Conservation (phyloP, 768 basidiomycete genomes). For the Suillus spraguei region DNA sequence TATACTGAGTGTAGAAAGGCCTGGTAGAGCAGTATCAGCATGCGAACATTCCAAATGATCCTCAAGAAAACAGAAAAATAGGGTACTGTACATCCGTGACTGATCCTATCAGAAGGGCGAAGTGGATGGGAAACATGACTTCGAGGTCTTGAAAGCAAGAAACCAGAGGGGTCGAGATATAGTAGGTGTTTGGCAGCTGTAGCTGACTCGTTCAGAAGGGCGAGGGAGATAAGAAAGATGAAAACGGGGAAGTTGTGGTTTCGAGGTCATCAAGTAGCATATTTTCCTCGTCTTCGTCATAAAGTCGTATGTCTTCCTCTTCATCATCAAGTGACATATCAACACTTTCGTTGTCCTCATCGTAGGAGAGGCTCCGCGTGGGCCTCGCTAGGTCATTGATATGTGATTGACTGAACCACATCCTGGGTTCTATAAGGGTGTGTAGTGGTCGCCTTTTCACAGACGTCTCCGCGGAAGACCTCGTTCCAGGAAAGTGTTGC, state of each 20-base stretch:
- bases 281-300: neutral
- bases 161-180: neutral
- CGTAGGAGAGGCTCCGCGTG: neutral
- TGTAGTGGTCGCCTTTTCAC: neutral
- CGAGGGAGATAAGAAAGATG: neutral
- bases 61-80: slow-evolving; percentile 2
- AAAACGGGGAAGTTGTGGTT: neutral
- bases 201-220: neutral
- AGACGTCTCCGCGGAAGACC: neutral
- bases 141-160: slow-evolving; percentile 2
- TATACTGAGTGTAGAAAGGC: neutral
- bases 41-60: neutral
- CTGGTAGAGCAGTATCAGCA: neutral
- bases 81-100: neutral
- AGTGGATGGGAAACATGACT: neutral
- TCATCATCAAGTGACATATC: neutral
- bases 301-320: neutral
- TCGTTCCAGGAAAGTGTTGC: neutral
- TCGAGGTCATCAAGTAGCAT: neutral
- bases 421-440: neutral
- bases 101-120: neutral
- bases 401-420: neutral
- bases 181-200: neutral
- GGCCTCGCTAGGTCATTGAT: neutral
- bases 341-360: neutral